Evolutionary conservation across 441 rosid species (phyloP).

Genomic region (Populus hybrid): DNA sequence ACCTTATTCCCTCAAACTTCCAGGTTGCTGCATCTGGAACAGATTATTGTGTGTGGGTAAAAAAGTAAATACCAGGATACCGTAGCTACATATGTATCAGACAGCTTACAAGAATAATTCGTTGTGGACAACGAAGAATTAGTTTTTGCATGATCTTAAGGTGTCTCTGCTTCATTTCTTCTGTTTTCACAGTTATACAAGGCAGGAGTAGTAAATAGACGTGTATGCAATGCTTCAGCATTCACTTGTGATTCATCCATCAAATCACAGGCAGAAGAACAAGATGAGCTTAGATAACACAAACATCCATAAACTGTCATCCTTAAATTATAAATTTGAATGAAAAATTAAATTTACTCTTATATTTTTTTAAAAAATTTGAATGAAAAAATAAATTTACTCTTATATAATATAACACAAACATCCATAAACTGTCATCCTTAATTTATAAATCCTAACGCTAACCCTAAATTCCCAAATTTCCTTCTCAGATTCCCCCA

Average conservation of each 20-base stretch:
- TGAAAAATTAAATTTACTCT: no score
- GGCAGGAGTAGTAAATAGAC: background rate
- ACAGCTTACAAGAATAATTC: background rate
- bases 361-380: no score
- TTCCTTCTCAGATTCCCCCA: no score
- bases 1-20: slow-evolving; percentile 50
- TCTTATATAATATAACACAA: no score
- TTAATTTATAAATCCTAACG: no score
- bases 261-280: background rate
- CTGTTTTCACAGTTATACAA: background rate
- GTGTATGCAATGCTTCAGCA: background rate
- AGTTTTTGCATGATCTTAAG: background rate
- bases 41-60: slow-evolving; percentile 56
- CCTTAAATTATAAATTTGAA: no score
- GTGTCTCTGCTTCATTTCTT: background rate
- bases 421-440: no score
- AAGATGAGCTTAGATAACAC: background rate
- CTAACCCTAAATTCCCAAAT: no score
- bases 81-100: background rate
- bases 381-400: no score
- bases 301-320: no score
- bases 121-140: background rate
- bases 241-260: background rate
- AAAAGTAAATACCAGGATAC: slow-evolving; percentile 11
- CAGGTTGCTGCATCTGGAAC: slow-evolving; percentile 47